phyloP scores from a whole-genome alignment of 257 asterid genomes.

The Scutellaria galericulata region DNA sequence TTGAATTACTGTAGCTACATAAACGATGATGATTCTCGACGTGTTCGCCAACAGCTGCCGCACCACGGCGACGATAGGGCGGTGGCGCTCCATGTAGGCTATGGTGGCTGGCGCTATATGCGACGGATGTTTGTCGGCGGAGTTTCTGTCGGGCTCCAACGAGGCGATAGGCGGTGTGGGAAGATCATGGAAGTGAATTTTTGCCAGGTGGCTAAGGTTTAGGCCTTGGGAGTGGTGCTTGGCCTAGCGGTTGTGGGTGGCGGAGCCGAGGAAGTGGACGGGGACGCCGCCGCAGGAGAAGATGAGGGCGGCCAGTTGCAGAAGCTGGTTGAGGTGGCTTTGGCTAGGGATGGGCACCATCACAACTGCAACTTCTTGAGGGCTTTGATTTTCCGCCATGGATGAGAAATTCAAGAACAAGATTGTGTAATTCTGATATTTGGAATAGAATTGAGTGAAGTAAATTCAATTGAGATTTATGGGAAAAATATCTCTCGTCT shows the following conservation, averaged over 20 bases:
- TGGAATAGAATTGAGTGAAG: too few relatives aligned
- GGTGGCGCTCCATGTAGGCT: constrained; percentile 38
- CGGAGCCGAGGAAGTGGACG: constrained; percentile 40
- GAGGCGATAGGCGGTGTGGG: constrained; percentile 25
- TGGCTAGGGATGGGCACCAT: constrained; percentile 41
- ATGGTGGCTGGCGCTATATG: constrained; percentile 43
- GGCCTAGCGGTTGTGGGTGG: constrained; percentile 46
- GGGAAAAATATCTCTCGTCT: too few relatives aligned
- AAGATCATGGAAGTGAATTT: constrained; percentile 34
- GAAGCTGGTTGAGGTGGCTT: constrained; percentile 52
- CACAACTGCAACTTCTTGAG: constrained; percentile 19
- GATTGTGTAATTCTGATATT: too few relatives aligned
- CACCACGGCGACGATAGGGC: constrained; percentile 32
- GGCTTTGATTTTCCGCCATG: constrained; percentile 15
- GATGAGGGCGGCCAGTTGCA: constrained; percentile 40
- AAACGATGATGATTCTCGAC: constrained; percentile 37
- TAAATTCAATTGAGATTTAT: too few relatives aligned
- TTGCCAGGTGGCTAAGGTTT: neutral
- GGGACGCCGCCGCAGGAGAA: constrained; percentile 31
- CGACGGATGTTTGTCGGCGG: constrained; percentile 30
- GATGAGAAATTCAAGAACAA: neutral
- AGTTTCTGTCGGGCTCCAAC: neutral
- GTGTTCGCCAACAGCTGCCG: constrained; percentile 26
- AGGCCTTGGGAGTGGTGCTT: constrained; percentile 25
- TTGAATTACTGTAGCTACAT: too few relatives aligned